Evolutionary conservation across 2,329 filamentous ascomycete genomes (phyloP), one percentile per base, ranked within the genome.

Genomic region (Aspergillus clavatus): DNA sequence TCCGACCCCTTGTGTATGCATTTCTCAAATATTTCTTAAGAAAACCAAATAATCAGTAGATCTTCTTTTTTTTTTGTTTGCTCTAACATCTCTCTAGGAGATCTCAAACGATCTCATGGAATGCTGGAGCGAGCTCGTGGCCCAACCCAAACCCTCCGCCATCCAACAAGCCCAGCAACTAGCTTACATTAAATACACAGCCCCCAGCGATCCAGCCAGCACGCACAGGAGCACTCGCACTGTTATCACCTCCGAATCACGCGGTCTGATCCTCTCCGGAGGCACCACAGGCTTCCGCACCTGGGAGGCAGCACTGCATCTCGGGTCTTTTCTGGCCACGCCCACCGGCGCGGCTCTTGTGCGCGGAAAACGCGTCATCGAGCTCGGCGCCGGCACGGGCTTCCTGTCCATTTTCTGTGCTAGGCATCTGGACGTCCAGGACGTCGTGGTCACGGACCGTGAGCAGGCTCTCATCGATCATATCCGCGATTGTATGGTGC

Each of bases 31-130:
- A 44, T 24, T 46, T 40, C 26, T n/a, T n/a, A n/a, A n/a, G 8
- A 16, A 28, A 45, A 19, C 28, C 16, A 24, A 18, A 18, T 16
- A n/a, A 31, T 19, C n/a, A 27, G 14, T 10, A 19, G 26, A 31
- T 19, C 23, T 55, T 54, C 41, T 27, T 48, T 51, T 28, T 45
- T 27, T 45, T 33, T n/a, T 23, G 14, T n/a, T n/a, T n/a, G n/a
- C n/a, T 26, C 35, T 23, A 24, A 38, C 33, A 22, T 23, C 5
- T 42, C 16, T 37, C 52, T 69, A 96, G 90, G 89, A 85, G 65
- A 83, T 95, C 38, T 89, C 85, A 50, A 87, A 95, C 67, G 77
- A 84, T 65, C 78, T 96, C 58, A 87, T 91, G 78, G 74, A 75
- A 44, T 72, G 75, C 28, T 76, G 94, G 55, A 81, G 83, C 43